phyloP scores from a whole-genome alignment of 306 rosid genomes.

The Inga leiocalycina region DNA sequence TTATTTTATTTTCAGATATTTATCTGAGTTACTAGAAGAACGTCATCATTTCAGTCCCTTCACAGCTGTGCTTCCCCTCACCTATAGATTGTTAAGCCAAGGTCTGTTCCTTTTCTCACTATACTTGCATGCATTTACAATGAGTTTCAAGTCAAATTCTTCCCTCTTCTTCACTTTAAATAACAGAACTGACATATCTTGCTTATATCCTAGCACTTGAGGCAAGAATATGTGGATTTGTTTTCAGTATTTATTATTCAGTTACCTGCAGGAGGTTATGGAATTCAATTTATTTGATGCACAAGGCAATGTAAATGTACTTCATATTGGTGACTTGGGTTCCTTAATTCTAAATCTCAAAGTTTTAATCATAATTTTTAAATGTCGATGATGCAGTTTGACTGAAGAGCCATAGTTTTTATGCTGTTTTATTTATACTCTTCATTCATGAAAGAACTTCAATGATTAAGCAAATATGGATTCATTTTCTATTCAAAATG shows the following conservation, averaged over 20 bases:
- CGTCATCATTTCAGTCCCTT: conserved; percentile 85
- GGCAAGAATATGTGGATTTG: neutral
- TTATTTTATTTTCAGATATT: conserved; percentile 54
- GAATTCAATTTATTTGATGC: conserved; percentile 17
- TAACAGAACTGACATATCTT: conserved; percentile 1
- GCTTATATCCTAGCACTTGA: neutral
- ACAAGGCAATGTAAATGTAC: neutral
- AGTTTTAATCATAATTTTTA: neutral
- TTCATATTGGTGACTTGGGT: neutral
- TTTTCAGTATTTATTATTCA: neutral
- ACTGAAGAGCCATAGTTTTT: neutral
- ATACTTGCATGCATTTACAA: neutral
- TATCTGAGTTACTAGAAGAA: conserved; percentile 77
- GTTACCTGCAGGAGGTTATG: neutral
- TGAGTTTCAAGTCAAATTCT: conserved; percentile 10
- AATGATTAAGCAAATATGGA: neutral
- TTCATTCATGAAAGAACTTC: neutral
- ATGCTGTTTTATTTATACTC: neutral
- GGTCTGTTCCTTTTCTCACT: conserved; percentile 56
- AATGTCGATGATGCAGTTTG: neutral
- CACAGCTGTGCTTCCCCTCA: conserved; percentile 68
- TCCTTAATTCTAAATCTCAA: neutral
- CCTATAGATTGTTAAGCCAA: conserved; percentile 80
- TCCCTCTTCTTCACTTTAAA: neutral
- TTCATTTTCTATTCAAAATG: neutral